Base-by-base conservation (phyloP, 1,139 yeast genomes). In the Pichia sp. region DNA sequence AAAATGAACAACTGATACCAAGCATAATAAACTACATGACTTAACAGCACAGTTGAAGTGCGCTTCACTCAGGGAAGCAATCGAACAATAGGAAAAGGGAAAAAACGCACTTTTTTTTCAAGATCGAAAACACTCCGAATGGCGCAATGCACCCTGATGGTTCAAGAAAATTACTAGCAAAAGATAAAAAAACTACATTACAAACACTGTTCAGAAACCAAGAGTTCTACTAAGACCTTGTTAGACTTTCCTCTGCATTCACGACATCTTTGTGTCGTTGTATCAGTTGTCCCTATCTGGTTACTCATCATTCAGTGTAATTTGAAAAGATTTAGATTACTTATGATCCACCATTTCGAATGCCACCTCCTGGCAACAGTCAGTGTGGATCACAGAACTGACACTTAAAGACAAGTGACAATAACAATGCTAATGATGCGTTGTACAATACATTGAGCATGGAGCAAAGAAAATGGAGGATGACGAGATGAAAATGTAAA, bases 241-340 rank as follows among this genome's bases (percentile, higher is more conserved):
- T 41, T 40, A 45, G 52, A 51, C 43, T 42, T 42, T 43, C 46
- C 53, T 49, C 52, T 44, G 39, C 53, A 50, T 43, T 36, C 20
- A 41, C 27, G 40, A 32, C 26, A 36, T 22, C 27, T n/a, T n/a
- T 29, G 16, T 26, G 37, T 34, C 35, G 27, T 23, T 45, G 42
- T 53, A 54, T 63, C 66, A 62, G 67, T 60, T 63, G 67, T 63
- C 67, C 67, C 67, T 63, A 63, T 63, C 67, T 54, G 41, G 46
- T 53, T 49, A 43, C 53, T 62, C 66, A 63, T 62, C 67, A 62
- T 55, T 44, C 38, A 44, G 49, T 47, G 44, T 37, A 20, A n/a
- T n/a, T n/a, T n/a, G n/a, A n/a, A n/a, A n/a, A n/a, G 8, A 13
- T 13, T 42, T n/a, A 24, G 20, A 15, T 9, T 32, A n/a, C n/a